Evolutionary conservation across 768 basidiomycete genomes (phyloP).

Genomic region (Lactifluus piperatus): DNA sequence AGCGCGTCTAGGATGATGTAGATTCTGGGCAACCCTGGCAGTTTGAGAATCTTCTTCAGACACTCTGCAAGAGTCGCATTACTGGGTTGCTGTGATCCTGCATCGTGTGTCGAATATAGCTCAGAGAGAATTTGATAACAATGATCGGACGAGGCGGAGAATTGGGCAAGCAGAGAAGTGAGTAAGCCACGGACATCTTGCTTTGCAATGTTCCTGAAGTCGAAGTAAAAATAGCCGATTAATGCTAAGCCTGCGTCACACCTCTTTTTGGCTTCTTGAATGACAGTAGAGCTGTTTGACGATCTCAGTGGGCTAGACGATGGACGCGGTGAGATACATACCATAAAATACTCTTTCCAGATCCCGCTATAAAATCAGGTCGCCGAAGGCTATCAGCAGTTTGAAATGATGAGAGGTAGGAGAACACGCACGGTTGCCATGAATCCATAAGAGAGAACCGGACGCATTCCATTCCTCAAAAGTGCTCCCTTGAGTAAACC

Average conservation of each 20-base stretch:
- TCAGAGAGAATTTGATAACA: too few species aligned
- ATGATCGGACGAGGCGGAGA: too few species aligned
- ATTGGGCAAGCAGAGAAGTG: too few species aligned
- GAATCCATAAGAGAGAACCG: background rate
- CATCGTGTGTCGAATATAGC: too few species aligned
- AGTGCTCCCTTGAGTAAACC: background rate
- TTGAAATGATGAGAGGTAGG: background rate
- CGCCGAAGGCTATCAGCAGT: background rate
- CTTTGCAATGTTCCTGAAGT: background rate
- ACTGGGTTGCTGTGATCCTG: too few species aligned
- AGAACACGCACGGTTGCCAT: background rate
- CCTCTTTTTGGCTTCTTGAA: background rate
- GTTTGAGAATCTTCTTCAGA: too few species aligned
- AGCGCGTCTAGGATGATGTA: too few species aligned
- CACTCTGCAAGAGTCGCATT: too few species aligned
- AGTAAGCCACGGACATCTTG: too few species aligned
- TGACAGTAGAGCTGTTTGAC: background rate
- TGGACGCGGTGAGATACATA: background rate
- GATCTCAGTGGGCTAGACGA: background rate
- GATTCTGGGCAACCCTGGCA: too few species aligned
- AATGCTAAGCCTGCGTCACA: background rate
- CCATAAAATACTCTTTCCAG: slow-evolving; percentile 4
- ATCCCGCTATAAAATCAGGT: background rate
- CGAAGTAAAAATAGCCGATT: background rate
- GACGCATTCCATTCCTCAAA: background rate